Evolutionary conservation across 257 asterid genomes (phyloP).

Genomic region (Solanum rostratum): DNA sequence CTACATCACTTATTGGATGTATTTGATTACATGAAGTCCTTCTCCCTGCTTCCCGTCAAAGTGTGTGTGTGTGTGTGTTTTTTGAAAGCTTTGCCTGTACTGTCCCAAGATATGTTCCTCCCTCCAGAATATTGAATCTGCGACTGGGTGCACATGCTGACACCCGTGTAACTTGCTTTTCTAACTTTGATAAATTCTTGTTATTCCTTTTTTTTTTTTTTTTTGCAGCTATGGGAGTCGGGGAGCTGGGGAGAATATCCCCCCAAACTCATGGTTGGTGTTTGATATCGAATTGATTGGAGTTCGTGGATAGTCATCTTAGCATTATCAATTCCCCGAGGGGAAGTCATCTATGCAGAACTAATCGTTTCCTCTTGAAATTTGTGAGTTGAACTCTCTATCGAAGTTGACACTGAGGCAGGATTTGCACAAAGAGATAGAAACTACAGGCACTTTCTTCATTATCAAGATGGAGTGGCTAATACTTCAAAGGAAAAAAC

Average conservation of each 20-base stretch:
- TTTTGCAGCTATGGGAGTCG: conserved; percentile 49
- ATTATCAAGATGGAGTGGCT: background rate
- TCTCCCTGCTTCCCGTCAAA: background rate
- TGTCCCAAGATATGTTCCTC: background rate
- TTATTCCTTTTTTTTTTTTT: background rate
- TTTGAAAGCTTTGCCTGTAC: background rate
- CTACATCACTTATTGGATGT: background rate
- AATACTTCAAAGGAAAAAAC: background rate
- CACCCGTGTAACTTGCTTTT: background rate
- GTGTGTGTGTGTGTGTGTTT: background rate
- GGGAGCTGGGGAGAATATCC: conserved; percentile 40
- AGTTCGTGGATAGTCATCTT: conserved; percentile 21
- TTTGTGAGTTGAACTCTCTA: background rate
- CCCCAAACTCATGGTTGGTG: conserved; percentile 85
- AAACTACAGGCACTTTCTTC: background rate
- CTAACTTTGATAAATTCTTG: background rate
- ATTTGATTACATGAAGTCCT: background rate
- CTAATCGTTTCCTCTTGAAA: background rate
- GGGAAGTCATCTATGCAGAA: background rate
- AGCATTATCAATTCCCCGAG: background rate
- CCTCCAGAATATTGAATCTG: background rate
- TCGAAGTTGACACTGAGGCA: background rate
- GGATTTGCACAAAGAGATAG: conserved; percentile 1
- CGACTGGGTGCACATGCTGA: background rate
- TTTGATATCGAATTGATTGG: conserved; percentile 59